Percentiles rank a stretch among this genome's conserved stretches.
Evolutionary conservation across 768 basidiomycete genomes (phyloP).

Genomic region (Suillus lakei): DNA sequence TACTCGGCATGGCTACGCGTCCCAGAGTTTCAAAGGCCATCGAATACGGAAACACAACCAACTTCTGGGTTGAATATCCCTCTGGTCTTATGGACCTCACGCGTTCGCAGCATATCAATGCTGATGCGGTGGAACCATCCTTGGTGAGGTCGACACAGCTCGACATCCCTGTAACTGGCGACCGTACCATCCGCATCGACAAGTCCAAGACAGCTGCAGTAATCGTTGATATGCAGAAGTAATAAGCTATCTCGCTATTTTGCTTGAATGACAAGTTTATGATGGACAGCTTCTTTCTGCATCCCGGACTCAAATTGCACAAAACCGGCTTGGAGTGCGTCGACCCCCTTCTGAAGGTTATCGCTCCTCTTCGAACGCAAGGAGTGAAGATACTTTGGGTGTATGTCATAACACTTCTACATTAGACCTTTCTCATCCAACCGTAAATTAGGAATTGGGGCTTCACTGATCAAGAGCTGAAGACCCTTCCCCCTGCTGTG

Average conservation of each 20-base stretch:
- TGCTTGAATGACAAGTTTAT: constrained; percentile 13
- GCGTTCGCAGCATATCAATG: constrained; percentile 45
- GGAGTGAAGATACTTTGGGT: constrained; percentile 69
- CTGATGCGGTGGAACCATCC: constrained; percentile 35
- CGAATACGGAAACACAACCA: constrained; percentile 58
- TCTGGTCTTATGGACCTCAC: constrained; percentile 66
- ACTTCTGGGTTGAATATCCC: constrained; percentile 75
- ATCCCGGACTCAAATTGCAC: constrained; percentile 60
- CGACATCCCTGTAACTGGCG: constrained; percentile 59
- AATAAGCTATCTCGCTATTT: constrained; percentile 18
- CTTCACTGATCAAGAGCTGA: constrained; percentile 64
- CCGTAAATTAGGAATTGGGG: constrained; percentile 63
- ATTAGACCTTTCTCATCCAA: neutral
- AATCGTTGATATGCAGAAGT: constrained; percentile 82
- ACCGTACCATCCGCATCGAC: constrained; percentile 54
- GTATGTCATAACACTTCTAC: constrained; percentile 37
- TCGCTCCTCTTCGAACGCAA: constrained; percentile 51
- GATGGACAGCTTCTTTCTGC: constrained; percentile 61
- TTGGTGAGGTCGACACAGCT: constrained; percentile 43
- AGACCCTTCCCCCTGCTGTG: constrained; percentile 64
- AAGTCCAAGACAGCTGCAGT: constrained; percentile 56
- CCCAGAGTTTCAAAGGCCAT: constrained; percentile 48
- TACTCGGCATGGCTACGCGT: constrained; percentile 50
- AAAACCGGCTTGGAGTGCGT: constrained; percentile 62
- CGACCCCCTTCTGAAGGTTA: constrained; percentile 53